Base-by-base conservation (phyloP, 352 stramenopile species). In the Pythium insidiosum region DNA sequence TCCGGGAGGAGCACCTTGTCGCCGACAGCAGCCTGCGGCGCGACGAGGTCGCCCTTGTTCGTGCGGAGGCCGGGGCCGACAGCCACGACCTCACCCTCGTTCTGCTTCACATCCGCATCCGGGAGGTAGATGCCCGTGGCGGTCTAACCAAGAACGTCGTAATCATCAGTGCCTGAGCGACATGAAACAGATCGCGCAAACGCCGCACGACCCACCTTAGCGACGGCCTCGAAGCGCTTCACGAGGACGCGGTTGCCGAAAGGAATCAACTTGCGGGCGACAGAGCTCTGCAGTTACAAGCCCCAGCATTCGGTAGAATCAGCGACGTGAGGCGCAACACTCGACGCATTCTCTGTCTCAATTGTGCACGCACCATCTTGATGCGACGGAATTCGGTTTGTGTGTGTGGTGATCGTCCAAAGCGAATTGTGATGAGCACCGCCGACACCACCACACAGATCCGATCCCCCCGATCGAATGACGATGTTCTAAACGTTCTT, bases 1-100 rank as follows among this genome's bases (percentile, higher is more conserved):
- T 98, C 93, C 9, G 94, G 94, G 40, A 98, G 74, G 45, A 98
- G 65, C 13, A 98, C 94, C 63, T 88, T 96, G 81, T 98, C 93
- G 45, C 94, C 94, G 33, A 90, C 78, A 28, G 73, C 73, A 44
- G 95, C 77, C 53, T 85, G 84, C 41, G 91, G 76, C 9, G 82
- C 65, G 57, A 97, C 80, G 37, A 97, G 64, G 10, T 66, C 75
- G 43, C 94, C 94, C n/a, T 94, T 91, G 15, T 78, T 51, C 53
- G 89, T 86, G 45, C 88, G 73, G 28, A 92, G 69, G 43, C 94
- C 94, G 2, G 93, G 94, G 52, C 94, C 94, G 22, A 97, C 92
- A 2, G 93, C 88, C 35, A 98, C 68, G 20, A 98, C 90, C 47
- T 95, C 80, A 21, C 88, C 94, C 61, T 98, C 92, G 61, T 97